Conservation (phyloP, 768 basidiomycete genomes). For the Mycena epipterygia region DNA sequence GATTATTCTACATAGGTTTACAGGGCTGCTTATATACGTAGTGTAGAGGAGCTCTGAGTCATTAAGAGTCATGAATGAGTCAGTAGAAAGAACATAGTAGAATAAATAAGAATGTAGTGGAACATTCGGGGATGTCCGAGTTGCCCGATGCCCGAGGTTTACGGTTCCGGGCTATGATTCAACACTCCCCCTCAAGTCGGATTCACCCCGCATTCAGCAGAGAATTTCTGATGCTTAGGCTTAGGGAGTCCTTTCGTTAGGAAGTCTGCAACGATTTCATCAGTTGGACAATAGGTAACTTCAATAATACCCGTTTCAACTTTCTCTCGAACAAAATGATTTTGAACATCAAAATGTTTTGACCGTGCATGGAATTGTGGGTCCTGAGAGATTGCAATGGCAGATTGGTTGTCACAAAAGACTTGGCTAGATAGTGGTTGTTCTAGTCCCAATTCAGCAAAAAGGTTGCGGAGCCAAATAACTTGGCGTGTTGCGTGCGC, state of each 20-base stretch:
- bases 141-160: too few species aligned
- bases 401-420: constrained; percentile 1
- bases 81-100: too few species aligned
- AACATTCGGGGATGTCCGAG: too few species aligned
- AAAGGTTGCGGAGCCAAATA: constrained; percentile 37
- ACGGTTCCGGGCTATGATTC: too few species aligned
- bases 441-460: constrained; percentile 14
- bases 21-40: too few species aligned
- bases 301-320: constrained; percentile 4
- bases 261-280: constrained; percentile 14
- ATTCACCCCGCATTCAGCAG: not conserved
- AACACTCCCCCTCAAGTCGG: constrained; percentile 17
- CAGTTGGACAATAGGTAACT: constrained; percentile 7
- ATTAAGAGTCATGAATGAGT: too few species aligned
- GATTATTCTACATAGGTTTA: too few species aligned
- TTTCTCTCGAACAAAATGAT: constrained; percentile 18
- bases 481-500: constrained; percentile 33
- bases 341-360: constrained; percentile 15
- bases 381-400: not conserved
- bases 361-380: constrained; percentile 11
- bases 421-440: not conserved
- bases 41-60: too few species aligned
- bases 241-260: constrained; percentile 4
- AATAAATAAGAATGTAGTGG: too few species aligned
- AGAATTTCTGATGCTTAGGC: constrained; percentile 9